Evolutionary conservation across 2,329 filamentous ascomycete genomes (phyloP), one percentile per base, ranked within the genome.

Genomic region (Ceratocystis diversiconidia): DNA sequence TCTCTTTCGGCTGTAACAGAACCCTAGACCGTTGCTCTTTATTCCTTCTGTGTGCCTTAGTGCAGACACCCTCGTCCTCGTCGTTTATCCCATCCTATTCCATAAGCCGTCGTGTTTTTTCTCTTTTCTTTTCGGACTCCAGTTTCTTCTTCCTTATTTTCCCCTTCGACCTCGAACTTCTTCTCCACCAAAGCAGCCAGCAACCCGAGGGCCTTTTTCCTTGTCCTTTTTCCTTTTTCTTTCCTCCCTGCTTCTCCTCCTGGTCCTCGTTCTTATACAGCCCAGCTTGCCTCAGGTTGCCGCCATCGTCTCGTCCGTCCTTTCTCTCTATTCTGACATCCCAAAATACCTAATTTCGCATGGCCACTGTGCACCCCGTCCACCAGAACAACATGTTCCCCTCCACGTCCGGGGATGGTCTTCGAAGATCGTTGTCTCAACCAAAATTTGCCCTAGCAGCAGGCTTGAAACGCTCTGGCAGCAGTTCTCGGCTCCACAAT

Each of bases 191-290:
- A 52, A 52, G 19, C 48, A 52, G 19, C 17, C 46, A 22, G 3
- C 48, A 19, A 10, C 48, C 10, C 19, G 7, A 22, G n/a, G 3
- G 6, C 12, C 7, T 52, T 52, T 52, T 52, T 41, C 3, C 3
- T 41, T 28, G 5, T 19, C 7, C 19, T 52, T 3, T 19, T 22
- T 22, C 4, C 1, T 59, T 28, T 32, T 19, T 8, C n/a, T 52
- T 74, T 78, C 59, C 77, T 77, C 55, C 80, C 80, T 17, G 76
- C 75, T 61, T 74, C 75, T 10, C 84, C 82, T 2, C 30, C 30
- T 61, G 59, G 19, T 28, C 59, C 41, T 19, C 19, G 19, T 61
- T 43, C 36, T 10, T 44, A 36, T 19, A 41, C n/a, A 2, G 10
- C 5, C n/a, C 19, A n/a, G 19, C 44, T 28, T 19, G 22, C 36